phyloP scores from a whole-genome alignment of 495 filamentous ascomycete genomes.

The Podospora conica region DNA sequence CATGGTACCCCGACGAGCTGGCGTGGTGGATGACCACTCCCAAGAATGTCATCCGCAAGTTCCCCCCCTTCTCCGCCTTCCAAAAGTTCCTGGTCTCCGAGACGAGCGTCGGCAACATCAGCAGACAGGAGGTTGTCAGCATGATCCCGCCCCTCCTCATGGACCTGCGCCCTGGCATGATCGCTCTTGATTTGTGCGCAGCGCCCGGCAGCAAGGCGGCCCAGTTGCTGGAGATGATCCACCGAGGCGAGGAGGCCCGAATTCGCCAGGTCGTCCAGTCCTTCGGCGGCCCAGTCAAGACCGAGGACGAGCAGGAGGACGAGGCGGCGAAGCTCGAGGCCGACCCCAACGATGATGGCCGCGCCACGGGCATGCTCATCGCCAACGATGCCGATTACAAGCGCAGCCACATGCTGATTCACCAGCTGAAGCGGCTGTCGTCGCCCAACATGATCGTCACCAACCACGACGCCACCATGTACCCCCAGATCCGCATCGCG shows the following conservation, averaged over 20 bases:
- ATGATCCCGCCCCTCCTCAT: constrained; percentile 97
- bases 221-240: constrained; percentile 90
- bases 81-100: constrained; percentile 98
- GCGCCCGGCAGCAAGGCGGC: constrained; percentile 95
- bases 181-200: constrained; percentile 89
- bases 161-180: constrained; percentile 85
- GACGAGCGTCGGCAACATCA: constrained; percentile 94
- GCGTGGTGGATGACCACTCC: constrained; percentile 96
- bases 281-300: constrained; percentile 42
- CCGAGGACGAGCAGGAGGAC: constrained; percentile 42
- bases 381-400: constrained; percentile 96
- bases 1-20: constrained; percentile 88
- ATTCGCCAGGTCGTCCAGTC: constrained; percentile 55
- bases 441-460: constrained; percentile 96
- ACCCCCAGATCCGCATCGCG: constrained; percentile 78
- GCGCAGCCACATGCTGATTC: constrained; percentile 90
- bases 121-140: constrained; percentile 90
- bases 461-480: constrained; percentile 96
- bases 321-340: constrained; percentile 45
- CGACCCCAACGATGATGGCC: constrained; percentile 68
- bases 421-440: constrained; percentile 93
- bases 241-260: constrained; percentile 80
- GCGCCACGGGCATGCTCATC: constrained; percentile 84
- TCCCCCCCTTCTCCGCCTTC: constrained; percentile 86
- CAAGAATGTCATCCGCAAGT: constrained; percentile 85